Evolutionary conservation across 179 eudicot species (phyloP), one percentile per base, ranked within the genome.

Genomic region (Spinacia oleracea): DNA sequence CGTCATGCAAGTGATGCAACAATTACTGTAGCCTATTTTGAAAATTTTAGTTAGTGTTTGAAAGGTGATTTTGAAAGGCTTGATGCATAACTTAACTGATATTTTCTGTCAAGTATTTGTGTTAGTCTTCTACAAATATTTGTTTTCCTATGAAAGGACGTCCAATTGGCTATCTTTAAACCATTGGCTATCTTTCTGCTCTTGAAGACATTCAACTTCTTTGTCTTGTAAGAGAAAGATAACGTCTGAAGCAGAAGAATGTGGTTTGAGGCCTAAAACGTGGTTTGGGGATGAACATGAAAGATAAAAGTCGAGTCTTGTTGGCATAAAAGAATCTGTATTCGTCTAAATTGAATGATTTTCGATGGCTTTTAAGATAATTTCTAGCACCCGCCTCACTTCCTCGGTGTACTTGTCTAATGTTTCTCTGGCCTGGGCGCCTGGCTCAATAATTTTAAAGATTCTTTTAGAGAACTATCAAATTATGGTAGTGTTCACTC

Each of bases 221-320:
- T 83, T 82, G 70, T 90, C 92, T 81, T 90, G 91, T 73, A 87
- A 29, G 1, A 90, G 76, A 27, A 85, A 46, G 27, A 90, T 89
- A 79, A 84, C 64, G 4, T 83, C 86, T 2, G 91, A 67, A 40
- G 77, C 88, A 80, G 89, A 91, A 1, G 89, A 75, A 60, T 90
- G 92, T 6, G 90, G 83, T 78, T 83, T 89, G 34, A 89, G 71
- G 25, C 94, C 92, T 1, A 87, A 81, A 79, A 90, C 88, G 1
- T 63, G 85, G 65, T 86, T 88, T 11, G 92, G 89, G 63, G 75
- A 66, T 63, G 77, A 80, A 53, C 94, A 89, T 21, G 83, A 82
- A 8, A 89, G 87, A 75, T 90, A 90, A 78, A 77, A 86, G 85
- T 87, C 87, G 79, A 86, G 85, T 72, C 89, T 81, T 10, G 87